Evolutionary conservation across 1,284 basidiomycete species (phyloP), one percentile per base, ranked within the genome.

Genomic region (Malassezia yamatoensis): DNA sequence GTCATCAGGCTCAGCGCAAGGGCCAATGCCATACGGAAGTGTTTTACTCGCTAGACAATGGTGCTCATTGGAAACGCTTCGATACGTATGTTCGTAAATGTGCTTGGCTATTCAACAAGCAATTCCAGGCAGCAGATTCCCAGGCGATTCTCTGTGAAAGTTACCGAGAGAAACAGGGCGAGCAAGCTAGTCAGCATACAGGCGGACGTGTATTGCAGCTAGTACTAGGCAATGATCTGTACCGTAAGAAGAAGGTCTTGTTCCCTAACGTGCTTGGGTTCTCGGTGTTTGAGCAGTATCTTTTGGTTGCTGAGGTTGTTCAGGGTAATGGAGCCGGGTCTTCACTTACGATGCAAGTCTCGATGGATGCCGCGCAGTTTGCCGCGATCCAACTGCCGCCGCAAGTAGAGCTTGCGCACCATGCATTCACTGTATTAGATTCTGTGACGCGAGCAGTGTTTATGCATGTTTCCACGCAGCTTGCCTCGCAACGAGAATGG

Each of bases 391-490:
- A 83, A 67, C 96, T 98, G 82, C 93, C 93, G 3, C 86, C 89
- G 0, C 83, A 80, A 40, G 85, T 96, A 83, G 81, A 83, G 51
- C 85, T 91, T 2, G 85, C 88, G 50, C 87, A 93, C 50, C 62
- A 88, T 83, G 88, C 89, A 0, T 94, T 91, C 76, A 96, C 90
- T 2, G 83, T 98, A 45, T 81, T 98, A 3, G 94, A 98, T 76
- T 96, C 90, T 5, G 87, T 82, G 66, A 98, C 94, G 0, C 83
- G 87, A 58, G 83, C 91, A 0, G 83, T 98, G 58, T 98, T 98
- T 81, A 76, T 98, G 20, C 91, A 94, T 67, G 87, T 94, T 77
- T 96, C 94, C 0, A 93, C 88, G 77, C 88, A 87, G 35, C 81
- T 86, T 53, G 79, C 80, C 13, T 80, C 81, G 0, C 80, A 79